These are phyloP conservation scores for Rugonectria rugulosa DNA, from an alignment of 2,329 filamentous ascomycete genomes.

Conservation along the genomic window DNA sequence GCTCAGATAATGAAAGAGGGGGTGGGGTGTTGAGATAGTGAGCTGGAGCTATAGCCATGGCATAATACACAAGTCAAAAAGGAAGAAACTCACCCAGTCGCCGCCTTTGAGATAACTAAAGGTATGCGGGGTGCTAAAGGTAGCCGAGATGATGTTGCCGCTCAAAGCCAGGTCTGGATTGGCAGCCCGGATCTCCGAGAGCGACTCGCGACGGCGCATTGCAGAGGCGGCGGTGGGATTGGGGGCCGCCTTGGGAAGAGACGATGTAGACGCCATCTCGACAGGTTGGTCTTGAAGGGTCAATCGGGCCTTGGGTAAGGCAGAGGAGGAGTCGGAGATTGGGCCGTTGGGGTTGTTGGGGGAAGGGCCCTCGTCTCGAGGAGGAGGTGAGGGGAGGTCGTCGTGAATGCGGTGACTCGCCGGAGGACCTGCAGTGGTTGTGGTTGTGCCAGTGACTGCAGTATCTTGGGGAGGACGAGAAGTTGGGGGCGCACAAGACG, in stretches of 20 bases:
- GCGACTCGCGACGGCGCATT: slow-evolving; percentile 58
- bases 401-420: neutral
- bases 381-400: slow-evolving; percentile 3
- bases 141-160: slow-evolving; percentile 72
- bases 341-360: slow-evolving; percentile 8
- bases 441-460: neutral
- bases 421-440: no score
- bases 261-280: slow-evolving; percentile 14
- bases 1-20: slow-evolving; percentile 21
- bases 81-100: slow-evolving; percentile 63
- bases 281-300: slow-evolving; percentile 11
- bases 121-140: slow-evolving; percentile 69
- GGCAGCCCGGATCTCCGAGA: slow-evolving; percentile 62
- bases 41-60: neutral
- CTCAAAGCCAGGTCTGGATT: slow-evolving; percentile 66
- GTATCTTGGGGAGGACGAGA: neutral
- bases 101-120: slow-evolving; percentile 64
- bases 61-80: slow-evolving; percentile 12
- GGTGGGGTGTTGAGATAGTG: slow-evolving; percentile 20
- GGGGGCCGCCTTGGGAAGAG: slow-evolving; percentile 7
- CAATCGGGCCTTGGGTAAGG: slow-evolving; percentile 18
- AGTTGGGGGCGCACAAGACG: neutral
- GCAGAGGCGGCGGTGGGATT: slow-evolving; percentile 26
- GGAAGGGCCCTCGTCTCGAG: slow-evolving; percentile 13
- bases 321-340: slow-evolving; percentile 10